Evolutionary conservation across 331 rosid species (phyloP).

Genomic region (Malus hybrid): DNA sequence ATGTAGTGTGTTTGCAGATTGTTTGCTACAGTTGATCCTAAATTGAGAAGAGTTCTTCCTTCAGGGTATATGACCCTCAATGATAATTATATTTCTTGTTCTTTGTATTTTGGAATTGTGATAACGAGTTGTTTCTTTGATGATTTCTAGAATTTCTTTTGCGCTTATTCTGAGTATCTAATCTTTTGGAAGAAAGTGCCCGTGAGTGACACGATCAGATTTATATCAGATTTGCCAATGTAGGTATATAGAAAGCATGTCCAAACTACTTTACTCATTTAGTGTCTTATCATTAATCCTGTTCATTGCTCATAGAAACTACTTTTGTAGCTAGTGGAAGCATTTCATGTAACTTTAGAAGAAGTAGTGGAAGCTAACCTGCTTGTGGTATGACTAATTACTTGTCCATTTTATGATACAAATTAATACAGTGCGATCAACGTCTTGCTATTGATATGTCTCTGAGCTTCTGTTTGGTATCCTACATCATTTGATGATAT

Average conservation of each 20-base stretch:
- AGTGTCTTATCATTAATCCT: neutral
- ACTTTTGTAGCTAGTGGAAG: constrained; percentile 70
- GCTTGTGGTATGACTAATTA: constrained; percentile 62
- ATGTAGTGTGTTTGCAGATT: constrained; percentile 37
- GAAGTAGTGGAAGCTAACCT: constrained; percentile 96
- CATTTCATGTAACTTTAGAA: constrained; percentile 95
- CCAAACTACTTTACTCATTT: constrained; percentile 12
- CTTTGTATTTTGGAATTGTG: neutral
- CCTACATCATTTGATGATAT: neutral
- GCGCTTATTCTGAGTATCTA: neutral
- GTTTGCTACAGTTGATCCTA: constrained; percentile 93
- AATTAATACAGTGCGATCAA: neutral
- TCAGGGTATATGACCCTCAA: constrained; percentile 55
- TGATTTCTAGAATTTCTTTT: neutral
- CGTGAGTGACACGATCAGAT: constrained; percentile 82
- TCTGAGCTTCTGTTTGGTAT: neutral
- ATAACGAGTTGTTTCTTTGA: constrained; percentile 1
- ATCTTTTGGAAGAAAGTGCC: constrained; percentile 73
- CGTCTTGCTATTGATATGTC: neutral
- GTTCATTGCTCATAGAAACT: constrained; percentile 15
- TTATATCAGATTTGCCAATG: constrained; percentile 88
- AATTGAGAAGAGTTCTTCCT: constrained; percentile 66
- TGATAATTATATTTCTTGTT: constrained; percentile 9
- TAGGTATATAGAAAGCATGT: constrained; percentile 53
- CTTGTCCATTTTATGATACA: neutral